A percentile compares a stretch with the other conserved stretches of the same genome.
Conservation (phyloP, 2,329 filamentous ascomycete species). For the Lojkania enalia region DNA sequence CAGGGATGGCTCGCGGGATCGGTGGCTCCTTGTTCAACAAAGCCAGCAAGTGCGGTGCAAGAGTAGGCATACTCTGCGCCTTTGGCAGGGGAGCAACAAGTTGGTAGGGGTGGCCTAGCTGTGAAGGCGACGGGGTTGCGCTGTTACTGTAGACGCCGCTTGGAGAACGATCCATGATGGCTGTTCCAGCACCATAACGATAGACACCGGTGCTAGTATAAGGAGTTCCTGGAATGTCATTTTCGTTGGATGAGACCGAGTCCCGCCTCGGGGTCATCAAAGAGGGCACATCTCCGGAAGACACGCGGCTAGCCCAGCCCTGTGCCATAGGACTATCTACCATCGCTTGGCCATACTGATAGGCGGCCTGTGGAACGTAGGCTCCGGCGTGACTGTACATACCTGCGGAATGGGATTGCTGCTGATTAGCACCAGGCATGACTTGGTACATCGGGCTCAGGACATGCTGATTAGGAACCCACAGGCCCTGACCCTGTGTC, state of each 20-base stretch:
- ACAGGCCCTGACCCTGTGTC: slow-evolving; percentile 43
- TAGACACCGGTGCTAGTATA: slow-evolving; percentile 50
- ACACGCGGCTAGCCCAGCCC: slow-evolving; percentile 51
- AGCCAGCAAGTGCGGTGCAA: slow-evolving; percentile 51
- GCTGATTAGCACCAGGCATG: slow-evolving; percentile 35
- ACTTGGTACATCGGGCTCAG: slow-evolving; percentile 41
- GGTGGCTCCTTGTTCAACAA: slow-evolving; percentile 69
- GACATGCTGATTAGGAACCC: slow-evolving; percentile 43
- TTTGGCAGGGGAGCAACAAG: slow-evolving; percentile 47
- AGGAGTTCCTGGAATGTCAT: slow-evolving; percentile 55
- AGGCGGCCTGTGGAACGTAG: slow-evolving; percentile 49
- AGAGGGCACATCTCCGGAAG: slow-evolving; percentile 53
- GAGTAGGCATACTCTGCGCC: slow-evolving; percentile 42
- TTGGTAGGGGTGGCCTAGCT: slow-evolving; percentile 49
- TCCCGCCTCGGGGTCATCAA: slow-evolving; percentile 57
- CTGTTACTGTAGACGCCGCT: slow-evolving; percentile 53
- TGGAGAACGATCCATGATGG: slow-evolving; percentile 55
- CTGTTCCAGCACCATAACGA: slow-evolving; percentile 48
- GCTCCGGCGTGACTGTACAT: slow-evolving; percentile 52
- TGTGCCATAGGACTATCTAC: slow-evolving; percentile 52
- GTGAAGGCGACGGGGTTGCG: slow-evolving; percentile 55
- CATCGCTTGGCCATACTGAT: slow-evolving; percentile 49
- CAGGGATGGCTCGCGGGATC: slow-evolving; percentile 86
- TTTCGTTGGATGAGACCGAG: slow-evolving; percentile 57
- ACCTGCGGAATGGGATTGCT: slow-evolving; percentile 41